Conservation (phyloP, 2,329 filamentous ascomycete genomes). For the Colletotrichum echinochloae region DNA sequence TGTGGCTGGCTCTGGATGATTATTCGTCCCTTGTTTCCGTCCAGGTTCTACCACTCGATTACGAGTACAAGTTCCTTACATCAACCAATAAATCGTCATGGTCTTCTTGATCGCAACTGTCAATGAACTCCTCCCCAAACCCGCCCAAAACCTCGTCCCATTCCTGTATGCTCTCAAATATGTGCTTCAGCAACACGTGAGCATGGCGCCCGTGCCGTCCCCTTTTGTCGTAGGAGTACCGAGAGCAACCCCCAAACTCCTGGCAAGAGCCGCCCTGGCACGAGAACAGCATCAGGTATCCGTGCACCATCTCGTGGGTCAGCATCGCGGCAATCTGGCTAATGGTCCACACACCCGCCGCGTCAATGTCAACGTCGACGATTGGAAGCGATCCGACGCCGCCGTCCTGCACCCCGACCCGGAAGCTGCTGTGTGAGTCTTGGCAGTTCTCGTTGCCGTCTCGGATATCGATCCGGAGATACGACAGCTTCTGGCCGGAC, state of each 20-base stretch:
- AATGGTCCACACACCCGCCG: constrained; percentile 42
- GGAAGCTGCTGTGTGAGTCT: not conserved
- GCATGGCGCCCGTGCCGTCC: not conserved
- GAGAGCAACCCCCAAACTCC: not conserved
- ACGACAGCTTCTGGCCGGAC: not conserved
- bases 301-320: constrained; percentile 43
- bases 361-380: constrained; percentile 10
- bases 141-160: constrained; percentile 7
- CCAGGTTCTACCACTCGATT: not conserved
- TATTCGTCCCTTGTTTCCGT: not conserved
- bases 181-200: constrained; percentile 9
- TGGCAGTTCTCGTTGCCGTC: not conserved
- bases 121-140: constrained; percentile 6
- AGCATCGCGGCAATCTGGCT: constrained; percentile 48
- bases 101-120: not conserved
- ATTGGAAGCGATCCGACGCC: not conserved
- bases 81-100: not conserved
- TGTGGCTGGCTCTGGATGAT: not conserved
- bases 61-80: not conserved
- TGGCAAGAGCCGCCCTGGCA: not conserved
- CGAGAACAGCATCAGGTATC: constrained; percentile 21
- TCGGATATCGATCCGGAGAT: not conserved
- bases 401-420: not conserved
- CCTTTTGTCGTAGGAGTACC: not conserved
- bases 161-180: constrained; percentile 18